Percentiles rank a stretch among this genome's conserved stretches.
phyloP scores from a whole-genome alignment of 192 early-diverging fungal genomes.

The Dissophora ornata region DNA sequence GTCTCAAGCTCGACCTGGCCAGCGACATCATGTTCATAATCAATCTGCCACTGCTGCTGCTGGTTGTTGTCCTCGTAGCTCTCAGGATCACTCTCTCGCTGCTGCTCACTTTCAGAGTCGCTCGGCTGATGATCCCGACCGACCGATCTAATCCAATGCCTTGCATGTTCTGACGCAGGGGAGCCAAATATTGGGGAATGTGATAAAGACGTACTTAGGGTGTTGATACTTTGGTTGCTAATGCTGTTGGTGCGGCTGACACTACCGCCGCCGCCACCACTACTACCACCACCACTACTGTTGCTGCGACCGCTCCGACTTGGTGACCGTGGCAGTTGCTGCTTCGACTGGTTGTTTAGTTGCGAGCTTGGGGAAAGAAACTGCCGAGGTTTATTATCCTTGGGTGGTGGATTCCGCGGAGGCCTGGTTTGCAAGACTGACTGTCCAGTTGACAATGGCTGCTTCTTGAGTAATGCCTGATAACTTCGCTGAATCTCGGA shows the following conservation, averaged over 20 bases:
- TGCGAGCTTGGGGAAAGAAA: neutral
- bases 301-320: neutral
- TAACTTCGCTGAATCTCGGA: constrained; percentile 46
- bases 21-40: constrained; percentile 33
- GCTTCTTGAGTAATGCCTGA: constrained; percentile 42
- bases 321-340: neutral
- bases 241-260: no score
- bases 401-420: constrained; percentile 5
- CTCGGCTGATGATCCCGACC: constrained; percentile 16
- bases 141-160: constrained; percentile 29
- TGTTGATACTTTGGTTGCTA: neutral
- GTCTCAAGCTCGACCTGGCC: constrained; percentile 28
- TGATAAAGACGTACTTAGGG: neutral
- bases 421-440: constrained; percentile 14
- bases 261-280: no score
- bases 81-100: constrained; percentile 18
- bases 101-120: constrained; percentile 33
- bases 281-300: neutral
- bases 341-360: neutral
- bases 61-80: constrained; percentile 19
- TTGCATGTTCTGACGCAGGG: constrained; percentile 29
- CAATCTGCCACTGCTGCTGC: constrained; percentile 44
- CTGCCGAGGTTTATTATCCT: constrained; percentile 17
- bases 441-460: constrained; percentile 25
- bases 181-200: constrained; percentile 38